Base-by-base conservation (phyloP, 345 rosid species). In the Moricandia arvensis region DNA sequence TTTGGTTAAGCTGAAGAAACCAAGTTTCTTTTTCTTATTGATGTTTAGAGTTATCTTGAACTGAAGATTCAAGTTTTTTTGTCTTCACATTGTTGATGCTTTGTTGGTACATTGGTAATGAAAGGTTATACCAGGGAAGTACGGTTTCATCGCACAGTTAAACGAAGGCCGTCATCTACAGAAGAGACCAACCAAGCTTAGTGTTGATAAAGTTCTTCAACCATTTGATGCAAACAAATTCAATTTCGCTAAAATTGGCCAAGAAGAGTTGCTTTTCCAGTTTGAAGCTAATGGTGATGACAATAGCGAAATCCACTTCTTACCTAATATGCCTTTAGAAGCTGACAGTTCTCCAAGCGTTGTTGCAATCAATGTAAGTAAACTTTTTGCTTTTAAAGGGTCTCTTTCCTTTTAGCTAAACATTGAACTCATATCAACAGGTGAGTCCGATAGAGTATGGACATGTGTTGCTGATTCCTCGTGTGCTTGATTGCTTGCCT, bases 391-490 rank as follows among this genome's bases (percentile, higher is more conserved):
- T 7, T 63, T 17, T 4, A 60, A 12, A 5, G 26, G 4, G 37
- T 5, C 29, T 59, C 9, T 59, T 58, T 69, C 10, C n/a, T 3
- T n/a, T n/a, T 31, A 34, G 26, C 24, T 27, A 35, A 63, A 11
- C 13, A 35, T 5, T 11, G n/a, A 21, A 54, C 31, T 73, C 15
- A 5, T 10, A 16, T 30, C 2, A 66, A 76, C 88, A 95, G 99
- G 99, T 92, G 33, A 95, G 99, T 76, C 97, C 99, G 2, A 95
- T 95, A 71, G 99, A 95, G 76, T 95, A 95, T 68, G 97, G 99
- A 41, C 99, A 95, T 63, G 97, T 95, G 59, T 80, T 95, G 69
- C 77, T 95, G 83, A 89, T 95, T 76, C 99, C 99, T 5, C 93
- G 85, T 1, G 72, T 95, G 60, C 83, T 90, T 27, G 96, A 92